Conservation (phyloP, 1,284 basidiomycete genomes). For the Cutaneotrichosporon curvatum region DNA sequence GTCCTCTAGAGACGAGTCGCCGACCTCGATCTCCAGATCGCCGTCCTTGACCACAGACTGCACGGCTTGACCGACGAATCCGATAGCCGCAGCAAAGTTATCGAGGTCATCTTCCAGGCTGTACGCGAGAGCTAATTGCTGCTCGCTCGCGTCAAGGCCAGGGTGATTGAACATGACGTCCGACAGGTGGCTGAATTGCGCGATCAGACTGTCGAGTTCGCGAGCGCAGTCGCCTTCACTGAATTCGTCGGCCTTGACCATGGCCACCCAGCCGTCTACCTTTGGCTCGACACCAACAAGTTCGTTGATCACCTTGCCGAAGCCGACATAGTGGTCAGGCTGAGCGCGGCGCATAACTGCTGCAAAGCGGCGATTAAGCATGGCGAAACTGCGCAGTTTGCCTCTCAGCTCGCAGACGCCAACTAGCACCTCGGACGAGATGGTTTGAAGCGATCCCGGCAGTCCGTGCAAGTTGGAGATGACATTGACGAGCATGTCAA, state of each 20-base stretch:
- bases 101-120: slow-evolving; percentile 84
- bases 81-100: slow-evolving; percentile 81
- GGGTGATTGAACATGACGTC: slow-evolving; percentile 74
- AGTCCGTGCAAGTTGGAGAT: slow-evolving; percentile 73
- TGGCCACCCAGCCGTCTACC: slow-evolving; percentile 82
- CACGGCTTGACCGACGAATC: slow-evolving; percentile 78
- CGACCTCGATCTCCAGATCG: slow-evolving; percentile 65
- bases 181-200: slow-evolving; percentile 82
- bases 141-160: slow-evolving; percentile 77
- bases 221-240: slow-evolving; percentile 83
- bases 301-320: slow-evolving; percentile 77
- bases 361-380: slow-evolving; percentile 77
- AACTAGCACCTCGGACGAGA: slow-evolving; percentile 71
- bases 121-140: slow-evolving; percentile 72
- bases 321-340: slow-evolving; percentile 71
- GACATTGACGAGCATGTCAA: slow-evolving; percentile 72
- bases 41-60: slow-evolving; percentile 61
- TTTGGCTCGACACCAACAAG: slow-evolving; percentile 80
- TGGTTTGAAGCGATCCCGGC: slow-evolving; percentile 70
- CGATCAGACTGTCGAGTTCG: slow-evolving; percentile 75
- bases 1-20: slow-evolving; percentile 62
- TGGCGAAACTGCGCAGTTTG: slow-evolving; percentile 68
- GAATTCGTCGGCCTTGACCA: slow-evolving; percentile 78
- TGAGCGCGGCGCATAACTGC: slow-evolving; percentile 69
- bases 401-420: slow-evolving; percentile 86